These are phyloP conservation scores for Bertia moriformis DNA, from an alignment of 2,329 filamentous ascomycete genomes.

Conservation along the genomic window DNA sequence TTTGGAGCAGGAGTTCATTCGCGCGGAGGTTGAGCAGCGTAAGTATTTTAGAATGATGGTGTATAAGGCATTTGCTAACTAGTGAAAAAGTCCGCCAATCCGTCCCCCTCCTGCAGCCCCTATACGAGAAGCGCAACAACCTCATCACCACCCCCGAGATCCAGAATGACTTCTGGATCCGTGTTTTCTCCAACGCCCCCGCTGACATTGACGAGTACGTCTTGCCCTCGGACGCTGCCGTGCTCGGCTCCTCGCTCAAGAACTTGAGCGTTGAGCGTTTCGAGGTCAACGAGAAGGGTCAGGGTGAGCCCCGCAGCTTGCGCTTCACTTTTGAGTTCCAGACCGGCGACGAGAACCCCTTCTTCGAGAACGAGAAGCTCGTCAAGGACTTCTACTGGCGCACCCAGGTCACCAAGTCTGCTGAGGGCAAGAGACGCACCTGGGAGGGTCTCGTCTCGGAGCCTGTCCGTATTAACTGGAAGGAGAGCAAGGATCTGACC, in stretches of 20 bases:
- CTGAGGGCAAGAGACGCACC: conserved; percentile 29
- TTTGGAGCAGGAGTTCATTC: not conserved
- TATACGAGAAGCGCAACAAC: conserved; percentile 44
- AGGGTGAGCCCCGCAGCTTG: conserved; percentile 49
- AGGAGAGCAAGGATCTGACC: conserved; percentile 48
- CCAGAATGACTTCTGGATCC: conserved; percentile 46
- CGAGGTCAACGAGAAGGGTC: conserved; percentile 21
- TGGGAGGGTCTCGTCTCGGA: conserved; percentile 51
- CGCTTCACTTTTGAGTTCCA: conserved; percentile 38
- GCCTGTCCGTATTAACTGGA: conserved; percentile 53
- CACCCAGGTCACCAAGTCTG: not conserved
- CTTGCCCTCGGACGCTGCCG: conserved; percentile 39
- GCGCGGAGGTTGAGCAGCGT: not conserved
- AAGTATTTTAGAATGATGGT: not conserved
- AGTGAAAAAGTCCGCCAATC: not conserved
- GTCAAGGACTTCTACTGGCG: conserved; percentile 57
- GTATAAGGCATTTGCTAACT: not conserved
- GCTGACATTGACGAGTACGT: conserved; percentile 50
- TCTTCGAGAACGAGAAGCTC: conserved; percentile 43
- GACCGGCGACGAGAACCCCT: conserved; percentile 39
- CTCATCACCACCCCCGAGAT: conserved; percentile 41
- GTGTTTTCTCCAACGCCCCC: conserved; percentile 43
- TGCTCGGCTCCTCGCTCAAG: conserved; percentile 40
- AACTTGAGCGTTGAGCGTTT: conserved; percentile 32
- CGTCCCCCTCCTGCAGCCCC: conserved; percentile 28